Percentiles rank a stretch among this genome's conserved stretches.
phyloP scores from a whole-genome alignment of 2,329 filamentous ascomycete species.

The Aphanoascus verrucosus region DNA sequence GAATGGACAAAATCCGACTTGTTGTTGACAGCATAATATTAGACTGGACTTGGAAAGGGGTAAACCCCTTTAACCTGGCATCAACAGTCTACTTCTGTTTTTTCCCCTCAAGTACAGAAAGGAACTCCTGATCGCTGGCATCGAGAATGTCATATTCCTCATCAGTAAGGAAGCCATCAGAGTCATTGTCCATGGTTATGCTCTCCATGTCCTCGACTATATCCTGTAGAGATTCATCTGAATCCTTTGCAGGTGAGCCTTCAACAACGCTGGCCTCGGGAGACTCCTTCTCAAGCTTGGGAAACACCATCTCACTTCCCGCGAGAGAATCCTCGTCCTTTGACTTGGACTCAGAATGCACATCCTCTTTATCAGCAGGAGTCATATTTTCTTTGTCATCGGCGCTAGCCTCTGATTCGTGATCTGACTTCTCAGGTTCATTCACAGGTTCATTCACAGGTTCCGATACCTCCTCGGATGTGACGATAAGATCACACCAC shows the following conservation, averaged over 20 bases:
- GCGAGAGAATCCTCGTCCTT: slow-evolving; percentile 30
- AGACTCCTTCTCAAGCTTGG: slow-evolving; percentile 89
- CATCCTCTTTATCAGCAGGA: slow-evolving; percentile 18
- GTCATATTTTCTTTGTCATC: slow-evolving; percentile 21
- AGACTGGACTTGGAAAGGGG: not conserved
- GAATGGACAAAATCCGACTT: not conserved
- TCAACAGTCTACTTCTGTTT: not conserved
- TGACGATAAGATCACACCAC: slow-evolving; percentile 72
- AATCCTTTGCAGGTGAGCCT: slow-evolving; percentile 43
- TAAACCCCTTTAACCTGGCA: not conserved
- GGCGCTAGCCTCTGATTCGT: not conserved
- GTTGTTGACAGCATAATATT: not conserved
- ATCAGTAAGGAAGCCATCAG: slow-evolving; percentile 74
- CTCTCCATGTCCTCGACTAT: slow-evolving; percentile 50
- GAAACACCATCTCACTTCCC: slow-evolving; percentile 82
- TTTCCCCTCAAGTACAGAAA: slow-evolving; percentile 37
- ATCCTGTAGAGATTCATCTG: slow-evolving; percentile 32
- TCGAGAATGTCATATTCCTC: slow-evolving; percentile 97
- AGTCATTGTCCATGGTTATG: slow-evolving; percentile 45
- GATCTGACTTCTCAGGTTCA: slow-evolving; percentile 4
- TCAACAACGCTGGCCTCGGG: slow-evolving; percentile 53
- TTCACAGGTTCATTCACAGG: slow-evolving; percentile 13
- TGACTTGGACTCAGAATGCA: slow-evolving; percentile 28
- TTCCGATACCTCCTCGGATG: slow-evolving; percentile 13
- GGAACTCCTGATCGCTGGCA: slow-evolving; percentile 79